Base-by-base conservation (phyloP, 805 yeast species). In the Yamadazyma scolyti region DNA sequence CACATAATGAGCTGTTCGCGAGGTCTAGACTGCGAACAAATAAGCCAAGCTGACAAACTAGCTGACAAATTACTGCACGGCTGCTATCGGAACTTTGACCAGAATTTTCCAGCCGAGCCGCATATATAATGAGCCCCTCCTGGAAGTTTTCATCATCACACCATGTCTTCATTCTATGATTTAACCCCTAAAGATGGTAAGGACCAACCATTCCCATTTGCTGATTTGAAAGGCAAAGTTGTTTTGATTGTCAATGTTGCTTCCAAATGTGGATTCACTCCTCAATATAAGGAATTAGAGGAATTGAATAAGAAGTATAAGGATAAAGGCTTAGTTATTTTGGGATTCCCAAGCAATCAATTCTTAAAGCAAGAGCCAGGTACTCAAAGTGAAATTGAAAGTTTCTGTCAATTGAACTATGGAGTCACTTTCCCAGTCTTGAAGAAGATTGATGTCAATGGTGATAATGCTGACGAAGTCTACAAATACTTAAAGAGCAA, bases 371-470 rank as follows among this genome's bases (percentile, higher is more conserved):
- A 65, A 46, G 72, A 65, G 44, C 71, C 71, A 16, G 68, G 68
- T 3, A 31, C 40, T 18, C 46, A 55, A 20, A 67, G 77, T 34
- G 88, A 83, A 48, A 85, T 86, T 42, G 78, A 76, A 13, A 57
- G 69, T 27, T 83, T 82, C 63, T 88, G 96, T 59, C 60, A 74
- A 25, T 52, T 78, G 48, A 88, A 86, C 67, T 93, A 79, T 56
- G 96, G 96, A 33, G 97, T 90, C 24, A 67, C 82, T 11, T 90
- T 93, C 80, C 96, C 96, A 18, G 73, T 90, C 19, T 64, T 90
- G 75, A 71, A 75, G 55, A 90, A 89, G 70, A 58, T 88, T 37
- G 88, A 89, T 24, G 97, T 93, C 46, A 93, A 90, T 56, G 98
- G 98, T 30, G 59, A 69, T 39, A 61, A 77, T 25, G 78, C 86